Conservation (phyloP, 768 basidiomycete genomes). For the Lactifluus subvellereus region DNA sequence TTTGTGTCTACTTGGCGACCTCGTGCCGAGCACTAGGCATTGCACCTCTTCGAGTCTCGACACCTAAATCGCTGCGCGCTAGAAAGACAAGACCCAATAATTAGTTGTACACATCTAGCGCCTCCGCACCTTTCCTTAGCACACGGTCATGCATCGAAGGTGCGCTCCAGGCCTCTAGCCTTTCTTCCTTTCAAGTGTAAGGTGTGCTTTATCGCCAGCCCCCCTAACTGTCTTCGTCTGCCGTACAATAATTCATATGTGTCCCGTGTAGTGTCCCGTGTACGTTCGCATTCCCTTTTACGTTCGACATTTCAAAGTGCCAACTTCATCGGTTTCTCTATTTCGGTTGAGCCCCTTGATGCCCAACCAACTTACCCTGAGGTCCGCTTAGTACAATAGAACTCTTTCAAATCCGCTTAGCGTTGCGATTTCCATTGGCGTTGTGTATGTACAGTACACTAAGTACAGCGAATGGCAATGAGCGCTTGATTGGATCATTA, state of each 20-base stretch:
- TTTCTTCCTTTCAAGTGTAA: background rate
- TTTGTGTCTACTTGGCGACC: slow-evolving; percentile 6
- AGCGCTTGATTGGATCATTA: background rate
- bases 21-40: slow-evolving; percentile 14
- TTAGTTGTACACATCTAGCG: slow-evolving; percentile 1
- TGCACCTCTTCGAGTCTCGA: background rate
- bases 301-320: background rate
- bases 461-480: background rate
- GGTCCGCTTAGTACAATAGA: background rate
- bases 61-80: background rate
- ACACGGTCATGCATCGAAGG: background rate
- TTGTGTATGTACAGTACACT: background rate
- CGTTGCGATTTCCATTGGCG: background rate
- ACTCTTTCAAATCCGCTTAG: background rate
- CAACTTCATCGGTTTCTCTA: background rate
- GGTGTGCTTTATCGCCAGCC: background rate
- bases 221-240: slow-evolving; percentile 15
- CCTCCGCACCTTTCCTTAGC: slow-evolving; percentile 3
- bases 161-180: background rate
- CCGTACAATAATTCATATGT: background rate
- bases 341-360: slow-evolving; percentile 10
- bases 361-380: background rate
- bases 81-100: background rate
- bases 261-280: background rate
- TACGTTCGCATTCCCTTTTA: slow-evolving; percentile 4